phyloP scores from a whole-genome alignment of 257 asterid species.

The Nicotiana obtusifolia region DNA sequence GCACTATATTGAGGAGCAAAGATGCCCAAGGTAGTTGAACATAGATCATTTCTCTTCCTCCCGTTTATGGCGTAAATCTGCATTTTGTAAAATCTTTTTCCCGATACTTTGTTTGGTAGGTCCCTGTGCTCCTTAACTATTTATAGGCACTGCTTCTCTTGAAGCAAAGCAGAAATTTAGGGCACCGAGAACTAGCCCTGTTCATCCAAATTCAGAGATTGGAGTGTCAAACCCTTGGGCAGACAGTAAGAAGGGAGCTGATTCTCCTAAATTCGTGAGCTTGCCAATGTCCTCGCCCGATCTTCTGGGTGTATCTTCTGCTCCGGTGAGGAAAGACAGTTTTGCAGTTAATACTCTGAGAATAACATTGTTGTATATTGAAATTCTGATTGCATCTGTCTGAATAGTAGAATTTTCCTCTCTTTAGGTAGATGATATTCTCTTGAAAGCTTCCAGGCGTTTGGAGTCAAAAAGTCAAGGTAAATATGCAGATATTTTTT shows the following conservation, averaged over 20 bases:
- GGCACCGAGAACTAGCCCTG: constrained; percentile 56
- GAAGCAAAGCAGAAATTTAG: constrained; percentile 83
- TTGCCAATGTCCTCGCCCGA: constrained; percentile 15
- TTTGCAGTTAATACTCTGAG: constrained; percentile 7
- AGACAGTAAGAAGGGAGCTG: constrained; percentile 23
- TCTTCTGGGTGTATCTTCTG: constrained; percentile 1
- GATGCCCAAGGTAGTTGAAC: not conserved
- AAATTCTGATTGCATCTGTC: not conserved
- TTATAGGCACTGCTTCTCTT: constrained; percentile 74
- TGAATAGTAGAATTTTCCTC: not conserved
- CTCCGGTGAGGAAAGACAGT: not conserved
- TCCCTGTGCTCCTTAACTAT: constrained; percentile 36
- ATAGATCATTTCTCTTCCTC: not conserved
- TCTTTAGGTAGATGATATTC: constrained; percentile 35
- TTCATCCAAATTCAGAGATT: constrained; percentile 28
- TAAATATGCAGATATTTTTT: constrained; percentile 15
- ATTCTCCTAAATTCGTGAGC: constrained; percentile 13
- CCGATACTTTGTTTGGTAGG: not conserved
- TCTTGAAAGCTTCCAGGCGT: constrained; percentile 23
- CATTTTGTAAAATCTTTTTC: not conserved
- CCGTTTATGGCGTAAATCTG: not conserved
- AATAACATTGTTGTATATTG: not conserved
- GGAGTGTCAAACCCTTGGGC: constrained; percentile 24
- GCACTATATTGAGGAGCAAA: not conserved
- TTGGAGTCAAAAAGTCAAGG: constrained; percentile 37